Percentiles rank a stretch among this genome's conserved stretches.
Conservation (phyloP, 345 rosid genomes). For the Pugionium dolabratum region DNA sequence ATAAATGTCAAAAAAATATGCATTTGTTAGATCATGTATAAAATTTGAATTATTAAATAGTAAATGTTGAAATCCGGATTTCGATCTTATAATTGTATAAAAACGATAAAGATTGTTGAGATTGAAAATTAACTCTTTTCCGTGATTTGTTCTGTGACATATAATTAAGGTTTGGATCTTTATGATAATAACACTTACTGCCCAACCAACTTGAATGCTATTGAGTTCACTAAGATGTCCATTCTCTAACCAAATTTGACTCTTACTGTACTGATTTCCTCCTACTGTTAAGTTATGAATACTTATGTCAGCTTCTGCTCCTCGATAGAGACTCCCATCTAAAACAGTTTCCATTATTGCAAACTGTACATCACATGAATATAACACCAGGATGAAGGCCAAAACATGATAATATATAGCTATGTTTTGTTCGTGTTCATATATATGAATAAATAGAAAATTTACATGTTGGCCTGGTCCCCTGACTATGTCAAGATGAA, state of each 20-base stretch:
- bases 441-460: neutral
- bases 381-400: neutral
- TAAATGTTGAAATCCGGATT: too few relatives aligned
- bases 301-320: conserved; percentile 25
- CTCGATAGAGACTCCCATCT: conserved; percentile 17
- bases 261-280: neutral
- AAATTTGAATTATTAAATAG: too few relatives aligned
- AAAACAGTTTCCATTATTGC: neutral
- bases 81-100: too few relatives aligned
- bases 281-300: neutral
- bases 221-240: conserved; percentile 15
- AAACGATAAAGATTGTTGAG: too few relatives aligned
- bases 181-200: neutral
- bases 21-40: too few relatives aligned
- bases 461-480: conserved; percentile 15
- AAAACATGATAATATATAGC: too few relatives aligned
- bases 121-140: too few relatives aligned
- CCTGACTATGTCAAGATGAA: neutral
- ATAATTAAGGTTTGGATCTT: too few relatives aligned
- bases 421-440: too few relatives aligned
- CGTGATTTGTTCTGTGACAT: too few relatives aligned
- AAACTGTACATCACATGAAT: conserved; percentile 1
- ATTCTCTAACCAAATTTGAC: conserved; percentile 35
- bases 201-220: conserved; percentile 32
- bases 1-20: too few relatives aligned